These are phyloP conservation scores for Penicillium sp. DNA, from an alignment of 2,329 filamentous ascomycete species.

Conservation along the genomic window DNA sequence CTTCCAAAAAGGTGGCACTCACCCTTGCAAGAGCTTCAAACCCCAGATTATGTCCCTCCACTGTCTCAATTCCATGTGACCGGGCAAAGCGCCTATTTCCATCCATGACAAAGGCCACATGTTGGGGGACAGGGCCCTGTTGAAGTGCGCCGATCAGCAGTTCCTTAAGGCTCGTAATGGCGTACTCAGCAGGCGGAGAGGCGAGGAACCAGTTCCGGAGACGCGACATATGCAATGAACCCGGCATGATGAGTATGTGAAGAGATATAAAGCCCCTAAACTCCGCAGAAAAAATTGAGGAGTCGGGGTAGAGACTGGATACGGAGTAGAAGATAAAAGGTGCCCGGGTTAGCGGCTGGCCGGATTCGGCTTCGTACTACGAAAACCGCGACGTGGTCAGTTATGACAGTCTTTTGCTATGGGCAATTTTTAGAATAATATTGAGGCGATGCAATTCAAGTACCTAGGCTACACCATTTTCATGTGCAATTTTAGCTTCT, in stretches of 20 bases:
- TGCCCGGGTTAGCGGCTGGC: conserved; percentile 7
- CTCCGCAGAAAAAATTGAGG: conserved; percentile 1
- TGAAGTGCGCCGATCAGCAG: conserved; percentile 82
- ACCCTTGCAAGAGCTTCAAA: conserved; percentile 92
- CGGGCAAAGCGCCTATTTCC: conserved; percentile 92
- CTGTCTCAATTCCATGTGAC: conserved; percentile 87
- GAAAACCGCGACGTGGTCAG: conserved; percentile 25
- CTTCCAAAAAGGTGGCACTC: conserved; percentile 32
- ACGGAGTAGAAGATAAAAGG: neutral
- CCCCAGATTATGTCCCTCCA: conserved; percentile 92
- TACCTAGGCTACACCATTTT: conserved; percentile 28
- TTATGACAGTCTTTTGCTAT: neutral
- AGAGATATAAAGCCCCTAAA: neutral
- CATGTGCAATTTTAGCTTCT: conserved; percentile 7
- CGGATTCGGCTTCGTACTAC: conserved; percentile 4
- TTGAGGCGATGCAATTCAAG: conserved; percentile 1
- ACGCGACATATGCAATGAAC: conserved; percentile 59
- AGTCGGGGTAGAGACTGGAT: conserved; percentile 2
- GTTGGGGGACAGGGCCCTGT: conserved; percentile 87
- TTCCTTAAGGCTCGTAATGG: conserved; percentile 73
- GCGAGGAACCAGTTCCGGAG: conserved; percentile 74
- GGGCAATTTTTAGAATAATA: neutral
- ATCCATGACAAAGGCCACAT: conserved; percentile 99
- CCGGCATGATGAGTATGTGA: conserved; percentile 33
- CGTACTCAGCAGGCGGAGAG: conserved; percentile 90